Base-by-base conservation (phyloP, 1,284 basidiomycete species). In the Irpex rosettiformis region DNA sequence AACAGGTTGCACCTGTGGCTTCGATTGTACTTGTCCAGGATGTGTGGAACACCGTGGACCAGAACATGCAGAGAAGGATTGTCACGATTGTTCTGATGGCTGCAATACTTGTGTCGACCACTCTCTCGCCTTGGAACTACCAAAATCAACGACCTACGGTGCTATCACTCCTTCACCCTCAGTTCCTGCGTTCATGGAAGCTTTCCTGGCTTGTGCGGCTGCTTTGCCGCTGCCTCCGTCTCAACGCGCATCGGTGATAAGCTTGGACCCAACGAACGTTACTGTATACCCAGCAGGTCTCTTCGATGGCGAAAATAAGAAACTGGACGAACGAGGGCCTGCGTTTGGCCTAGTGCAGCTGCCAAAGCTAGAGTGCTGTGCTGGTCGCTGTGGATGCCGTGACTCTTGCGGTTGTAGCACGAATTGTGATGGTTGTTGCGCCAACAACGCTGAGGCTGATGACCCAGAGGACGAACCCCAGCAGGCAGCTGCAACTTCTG, bases 11-110 rank as follows among this genome's bases (percentile, higher is more conserved):
- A 86, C 83, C 11, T 91, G 89, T 66, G 88, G 88, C 25, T 71
- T 82, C 37, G 72, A 75, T 45, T 91, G 89, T 66, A 78, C 77
- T n/a, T 91, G 89, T 69, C 88, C 87, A 0, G 88, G 88, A 28
- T 91, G 89, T 67, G 69, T 81, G 21, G 77, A 87, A 64, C 89
- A 91, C 66, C 83, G 86, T 16, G 81, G 83, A 2, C 52, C 70
- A 18, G 75, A 76, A 25, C 68, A 83, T 61, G 79, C 72, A 5
- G 77, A 76, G 49, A 68, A 71, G 51, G 74, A 79, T 54, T 74
- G 75, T 62, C 73, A 69, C 42, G 79, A 82, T 67, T 89, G 86
- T 66, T 72, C 76, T 10, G 81, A 85, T 33, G 84, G 83, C 43
- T 90, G 88, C 65, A 74, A 77, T 4, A 79, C 80, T n/a, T 90